Base-by-base conservation (phyloP, 1,139 yeast species). In the Suhomyces bokatorum region DNA sequence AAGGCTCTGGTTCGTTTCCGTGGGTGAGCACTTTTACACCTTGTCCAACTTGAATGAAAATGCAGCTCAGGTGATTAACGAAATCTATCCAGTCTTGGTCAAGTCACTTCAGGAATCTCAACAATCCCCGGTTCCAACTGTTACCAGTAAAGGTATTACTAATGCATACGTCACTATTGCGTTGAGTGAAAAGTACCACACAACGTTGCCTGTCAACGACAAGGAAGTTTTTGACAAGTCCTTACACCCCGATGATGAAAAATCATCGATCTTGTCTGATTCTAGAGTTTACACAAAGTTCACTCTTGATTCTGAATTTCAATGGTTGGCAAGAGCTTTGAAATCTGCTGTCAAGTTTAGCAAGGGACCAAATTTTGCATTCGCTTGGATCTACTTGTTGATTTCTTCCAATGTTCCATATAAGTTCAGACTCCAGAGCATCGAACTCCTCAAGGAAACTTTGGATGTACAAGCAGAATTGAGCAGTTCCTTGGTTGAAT, bases 1-100 rank as follows among this genome's bases (percentile, higher is more conserved):
- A 53, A 81, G 79, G 55, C 67, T 81, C 20, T 93, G 98, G 98
- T 75, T 78, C 42, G 60, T 74, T 30, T 69, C 80, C 7, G 59
- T 83, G 28, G 85, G 80, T 12, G 57, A 64, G 40, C 39, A 56
- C 46, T 40, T 38, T 30, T 35, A 34, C 29, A 40, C 45, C 35
- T 32, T 40, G 12, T 8, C 29, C 12, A 30, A 37, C 13, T 31
- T 39, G n/a, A 42, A 43, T 32, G 35, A 33, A 10, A 37, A 33
- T 16, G 35, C 46, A 9, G 22, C 37, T 2, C 40, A 49, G 9
- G 55, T 61, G 4, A 37, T 53, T 5, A 45, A 59, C 2, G 50
- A 51, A 1, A 54, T 75, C 14, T 51, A 63, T 3, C 70, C 75
- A 14, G 51, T 62, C 10, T 61, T 74, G 30, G 43, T 60, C 15